Conservation (phyloP, 2,329 filamentous ascomycete species). For the Mollisiaceae sp. region DNA sequence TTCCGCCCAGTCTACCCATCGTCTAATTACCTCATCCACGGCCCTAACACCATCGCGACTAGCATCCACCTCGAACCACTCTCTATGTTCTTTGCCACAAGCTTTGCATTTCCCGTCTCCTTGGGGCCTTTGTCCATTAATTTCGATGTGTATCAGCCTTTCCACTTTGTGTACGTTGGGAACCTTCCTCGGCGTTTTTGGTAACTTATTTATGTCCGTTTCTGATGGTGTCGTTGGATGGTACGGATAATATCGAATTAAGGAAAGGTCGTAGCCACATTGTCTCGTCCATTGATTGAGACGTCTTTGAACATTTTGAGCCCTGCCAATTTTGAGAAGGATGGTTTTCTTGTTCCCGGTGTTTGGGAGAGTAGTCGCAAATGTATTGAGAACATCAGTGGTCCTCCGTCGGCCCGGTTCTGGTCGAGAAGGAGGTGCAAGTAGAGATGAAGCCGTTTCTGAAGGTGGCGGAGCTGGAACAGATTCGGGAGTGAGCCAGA, state of each 20-base stretch:
- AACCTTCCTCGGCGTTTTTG: conserved; percentile 67
- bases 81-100: conserved; percentile 85
- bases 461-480: conserved; percentile 58
- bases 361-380: conserved; percentile 46
- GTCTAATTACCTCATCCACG: conserved; percentile 75
- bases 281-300: conserved; percentile 94
- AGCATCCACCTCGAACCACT: conserved; percentile 94
- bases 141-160: conserved; percentile 86
- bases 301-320: conserved; percentile 84
- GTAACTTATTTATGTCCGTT: conserved; percentile 32
- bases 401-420: conserved; percentile 47
- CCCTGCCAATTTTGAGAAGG: conserved; percentile 69
- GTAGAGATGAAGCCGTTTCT: conserved; percentile 64
- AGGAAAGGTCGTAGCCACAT: conserved; percentile 85
- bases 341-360: conserved; percentile 59
- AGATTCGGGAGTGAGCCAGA: conserved; percentile 83
- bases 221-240: conserved; percentile 42
- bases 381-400: conserved; percentile 61
- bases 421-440: conserved; percentile 54
- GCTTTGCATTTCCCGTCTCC: conserved; percentile 66
- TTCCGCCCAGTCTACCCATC: conserved; percentile 79
- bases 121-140: conserved; percentile 64
- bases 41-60: conserved; percentile 69
- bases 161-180: conserved; percentile 89
- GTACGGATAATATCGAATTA: conserved; percentile 93